Evolutionary conservation across 1,139 yeast species (phyloP).

Genomic region (Magnusiomyces suaveolens): DNA sequence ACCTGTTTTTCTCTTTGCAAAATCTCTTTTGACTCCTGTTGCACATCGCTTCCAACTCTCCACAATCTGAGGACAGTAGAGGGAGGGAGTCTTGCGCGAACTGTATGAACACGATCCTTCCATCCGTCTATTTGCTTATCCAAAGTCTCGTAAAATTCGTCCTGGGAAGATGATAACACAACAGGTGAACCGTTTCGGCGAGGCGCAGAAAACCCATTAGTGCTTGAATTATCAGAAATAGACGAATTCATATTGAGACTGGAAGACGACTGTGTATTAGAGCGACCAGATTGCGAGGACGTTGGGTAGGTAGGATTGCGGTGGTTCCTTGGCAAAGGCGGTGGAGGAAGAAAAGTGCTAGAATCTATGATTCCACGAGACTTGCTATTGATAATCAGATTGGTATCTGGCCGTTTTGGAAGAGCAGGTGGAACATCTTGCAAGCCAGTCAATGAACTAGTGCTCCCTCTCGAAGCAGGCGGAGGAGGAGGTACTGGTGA

Average conservation of each 20-base stretch:
- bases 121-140: constrained; percentile 39
- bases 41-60: constrained; percentile 31
- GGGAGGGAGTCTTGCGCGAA: constrained; percentile 29
- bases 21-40: constrained; percentile 19
- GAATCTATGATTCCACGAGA: constrained; percentile 10
- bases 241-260: not conserved
- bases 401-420: constrained; percentile 5
- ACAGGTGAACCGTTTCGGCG: constrained; percentile 5
- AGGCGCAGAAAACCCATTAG: not conserved
- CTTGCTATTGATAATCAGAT: constrained; percentile 1
- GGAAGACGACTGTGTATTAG: constrained; percentile 12
- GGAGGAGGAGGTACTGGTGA: constrained; percentile 13
- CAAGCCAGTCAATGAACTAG: not conserved
- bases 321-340: constrained; percentile 25
- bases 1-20: not conserved
- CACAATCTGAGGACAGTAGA: constrained; percentile 29
- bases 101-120: constrained; percentile 35
- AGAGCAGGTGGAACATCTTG: constrained; percentile 1
- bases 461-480: not conserved
- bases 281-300: not conserved
- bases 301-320: constrained; percentile 11
- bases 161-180: constrained; percentile 25
- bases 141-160: constrained; percentile 21
- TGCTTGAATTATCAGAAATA: not conserved
- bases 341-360: constrained; percentile 18